Conservation (phyloP, 1,284 basidiomycete species). For the Irpex sp. region DNA sequence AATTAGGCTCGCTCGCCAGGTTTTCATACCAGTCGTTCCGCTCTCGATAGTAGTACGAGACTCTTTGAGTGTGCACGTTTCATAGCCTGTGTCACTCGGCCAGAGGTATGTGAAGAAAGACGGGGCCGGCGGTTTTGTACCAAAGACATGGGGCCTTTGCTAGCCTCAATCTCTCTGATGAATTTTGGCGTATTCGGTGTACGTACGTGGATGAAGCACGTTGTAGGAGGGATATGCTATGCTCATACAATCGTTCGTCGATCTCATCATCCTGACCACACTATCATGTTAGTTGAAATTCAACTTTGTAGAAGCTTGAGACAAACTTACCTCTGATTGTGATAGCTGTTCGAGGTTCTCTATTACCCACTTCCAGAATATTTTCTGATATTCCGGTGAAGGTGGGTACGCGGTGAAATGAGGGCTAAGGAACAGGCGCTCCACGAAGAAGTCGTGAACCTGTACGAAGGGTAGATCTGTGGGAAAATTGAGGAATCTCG, state of each 20-base stretch:
- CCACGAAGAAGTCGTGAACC: constrained; percentile 53
- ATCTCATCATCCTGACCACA: constrained; percentile 52
- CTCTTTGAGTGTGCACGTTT: constrained; percentile 59
- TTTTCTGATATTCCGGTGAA: constrained; percentile 52
- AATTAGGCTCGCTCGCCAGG: constrained; percentile 71
- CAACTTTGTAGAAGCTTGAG: constrained; percentile 3
- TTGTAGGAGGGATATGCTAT: constrained; percentile 47
- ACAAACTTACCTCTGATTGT: constrained; percentile 36
- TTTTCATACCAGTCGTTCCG: constrained; percentile 74
- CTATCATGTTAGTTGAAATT: not conserved
- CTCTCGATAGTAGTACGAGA: constrained; percentile 67
- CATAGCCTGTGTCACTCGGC: constrained; percentile 31
- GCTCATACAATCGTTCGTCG: constrained; percentile 58
- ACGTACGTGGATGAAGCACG: constrained; percentile 15
- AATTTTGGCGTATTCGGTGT: no score
- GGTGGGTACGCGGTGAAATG: constrained; percentile 60
- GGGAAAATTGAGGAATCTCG: constrained; percentile 39
- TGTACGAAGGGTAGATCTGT: constrained; percentile 26
- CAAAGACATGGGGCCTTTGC: constrained; percentile 12
- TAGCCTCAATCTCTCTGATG: not conserved
- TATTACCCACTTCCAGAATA: constrained; percentile 73
- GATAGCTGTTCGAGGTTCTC: constrained; percentile 44
- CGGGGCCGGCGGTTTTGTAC: constrained; percentile 33
- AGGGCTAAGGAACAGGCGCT: constrained; percentile 42
- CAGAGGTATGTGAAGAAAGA: constrained; percentile 70